Conservation (phyloP, 2,329 filamentous ascomycete species). For the Alternaria sp. region DNA sequence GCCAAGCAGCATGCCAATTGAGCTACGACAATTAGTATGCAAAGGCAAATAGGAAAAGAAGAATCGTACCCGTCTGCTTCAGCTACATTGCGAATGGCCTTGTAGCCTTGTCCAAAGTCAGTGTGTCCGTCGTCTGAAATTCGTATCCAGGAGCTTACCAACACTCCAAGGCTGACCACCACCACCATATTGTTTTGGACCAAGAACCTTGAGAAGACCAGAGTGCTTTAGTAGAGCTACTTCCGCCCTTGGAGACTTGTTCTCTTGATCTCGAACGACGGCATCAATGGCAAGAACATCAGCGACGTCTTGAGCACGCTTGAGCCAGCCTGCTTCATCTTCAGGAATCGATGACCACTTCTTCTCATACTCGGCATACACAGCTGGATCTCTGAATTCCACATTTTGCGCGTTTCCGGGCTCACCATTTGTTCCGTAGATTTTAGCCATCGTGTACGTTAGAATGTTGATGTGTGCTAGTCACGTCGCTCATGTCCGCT, state of each 20-base stretch:
- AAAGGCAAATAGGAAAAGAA: background rate
- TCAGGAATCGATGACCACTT: constrained; percentile 52
- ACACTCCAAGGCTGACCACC: constrained; percentile 64
- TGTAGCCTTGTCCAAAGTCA: constrained; percentile 51
- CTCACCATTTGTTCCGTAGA: constrained; percentile 18
- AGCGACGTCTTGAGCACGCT: constrained; percentile 60
- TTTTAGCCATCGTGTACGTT: constrained; percentile 15
- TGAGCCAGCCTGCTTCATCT: constrained; percentile 57
- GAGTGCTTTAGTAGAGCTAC: constrained; percentile 62
- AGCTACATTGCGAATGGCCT: constrained; percentile 68
- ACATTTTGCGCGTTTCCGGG: constrained; percentile 27
- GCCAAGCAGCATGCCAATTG: constrained; percentile 70
- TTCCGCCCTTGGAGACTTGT: constrained; percentile 62
- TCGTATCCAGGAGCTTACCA: constrained; percentile 30
- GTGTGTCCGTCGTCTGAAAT: no score
- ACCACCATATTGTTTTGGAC: constrained; percentile 61
- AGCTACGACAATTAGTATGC: constrained; percentile 39
- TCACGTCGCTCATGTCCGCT: background rate
- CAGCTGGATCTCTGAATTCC: constrained; percentile 45
- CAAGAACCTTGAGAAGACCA: constrained; percentile 61
- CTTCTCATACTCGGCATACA: constrained; percentile 54
- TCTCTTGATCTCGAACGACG: constrained; percentile 59
- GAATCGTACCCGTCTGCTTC: constrained; percentile 65
- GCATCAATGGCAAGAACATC: constrained; percentile 61
- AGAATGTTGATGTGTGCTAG: background rate